A percentile compares a stretch with the other conserved stretches of the same genome.
phyloP scores from a whole-genome alignment of 140 eudicot genomes.

The Anethum foeniculum region DNA sequence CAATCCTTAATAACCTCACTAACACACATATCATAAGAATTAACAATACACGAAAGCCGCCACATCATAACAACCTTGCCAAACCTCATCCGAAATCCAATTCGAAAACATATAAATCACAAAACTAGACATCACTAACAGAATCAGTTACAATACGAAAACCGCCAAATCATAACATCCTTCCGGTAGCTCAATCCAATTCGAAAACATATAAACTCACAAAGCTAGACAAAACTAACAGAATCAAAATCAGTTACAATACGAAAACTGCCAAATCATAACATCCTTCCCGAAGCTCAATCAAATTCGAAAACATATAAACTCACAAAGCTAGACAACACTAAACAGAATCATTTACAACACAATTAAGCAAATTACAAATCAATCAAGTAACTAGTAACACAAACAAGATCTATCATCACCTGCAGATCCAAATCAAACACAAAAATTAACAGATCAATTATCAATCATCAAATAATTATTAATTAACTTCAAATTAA shows the following conservation, averaged over 20 bases:
- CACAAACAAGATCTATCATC: background rate
- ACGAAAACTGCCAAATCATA: too few relatives aligned
- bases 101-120: background rate
- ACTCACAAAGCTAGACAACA: background rate
- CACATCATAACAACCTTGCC: background rate
- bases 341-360: background rate
- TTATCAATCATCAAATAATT: background rate
- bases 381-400: background rate
- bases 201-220: background rate
- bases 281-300: background rate
- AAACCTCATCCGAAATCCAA: too few relatives aligned
- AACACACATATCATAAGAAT: background rate
- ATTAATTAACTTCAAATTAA: background rate
- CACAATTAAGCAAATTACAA: background rate
- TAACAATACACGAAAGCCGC: background rate
- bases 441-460: background rate
- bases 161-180: too few relatives aligned
- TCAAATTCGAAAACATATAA: background rate
- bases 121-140: background rate
- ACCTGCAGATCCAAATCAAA: conserved; percentile 5
- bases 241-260: too few relatives aligned
- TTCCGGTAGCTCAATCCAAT: background rate
- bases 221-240: background rate
- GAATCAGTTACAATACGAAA: too few relatives aligned
- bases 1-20: background rate